Conservation (phyloP, 306 rosid species). For the Ormosia semicastrata region DNA sequence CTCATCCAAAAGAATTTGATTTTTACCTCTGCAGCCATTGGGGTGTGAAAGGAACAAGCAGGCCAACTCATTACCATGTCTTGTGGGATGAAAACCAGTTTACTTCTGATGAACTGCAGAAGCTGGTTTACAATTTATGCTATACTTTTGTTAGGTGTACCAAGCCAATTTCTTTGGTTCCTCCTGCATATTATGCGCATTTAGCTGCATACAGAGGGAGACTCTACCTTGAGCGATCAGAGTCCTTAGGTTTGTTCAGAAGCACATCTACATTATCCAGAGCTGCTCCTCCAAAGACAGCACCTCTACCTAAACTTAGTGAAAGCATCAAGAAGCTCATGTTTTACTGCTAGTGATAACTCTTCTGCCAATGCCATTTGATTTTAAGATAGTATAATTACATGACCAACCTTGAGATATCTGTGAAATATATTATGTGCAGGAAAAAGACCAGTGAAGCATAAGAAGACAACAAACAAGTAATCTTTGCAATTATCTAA, state of each 20-base stretch:
- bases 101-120: conserved; percentile 92
- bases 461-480: not conserved
- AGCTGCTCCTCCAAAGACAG: conserved; percentile 80
- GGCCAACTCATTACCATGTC: conserved; percentile 94
- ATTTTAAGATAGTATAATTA: conserved; percentile 1
- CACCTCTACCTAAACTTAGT: conserved; percentile 77
- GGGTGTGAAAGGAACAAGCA: conserved; percentile 96
- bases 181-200: conserved; percentile 97
- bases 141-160: conserved; percentile 92
- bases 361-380: conserved; percentile 15
- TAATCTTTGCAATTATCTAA: conserved; percentile 18
- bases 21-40: conserved; percentile 95
- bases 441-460: conserved; percentile 1
- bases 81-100: conserved; percentile 88
- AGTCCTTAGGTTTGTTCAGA: conserved; percentile 46
- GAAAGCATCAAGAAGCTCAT: conserved; percentile 89
- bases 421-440: not conserved
- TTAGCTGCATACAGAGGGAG: conserved; percentile 96
- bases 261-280: conserved; percentile 54
- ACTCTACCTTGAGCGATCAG: conserved; percentile 89
- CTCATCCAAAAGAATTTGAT: conserved; percentile 93
- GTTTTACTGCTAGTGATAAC: conserved; percentile 77
- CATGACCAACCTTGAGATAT: not conserved
- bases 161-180: conserved; percentile 96
- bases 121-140: conserved; percentile 81